These are phyloP conservation scores for Lactarius quietus DNA, from an alignment of 768 basidiomycete genomes.

Conservation along the genomic window DNA sequence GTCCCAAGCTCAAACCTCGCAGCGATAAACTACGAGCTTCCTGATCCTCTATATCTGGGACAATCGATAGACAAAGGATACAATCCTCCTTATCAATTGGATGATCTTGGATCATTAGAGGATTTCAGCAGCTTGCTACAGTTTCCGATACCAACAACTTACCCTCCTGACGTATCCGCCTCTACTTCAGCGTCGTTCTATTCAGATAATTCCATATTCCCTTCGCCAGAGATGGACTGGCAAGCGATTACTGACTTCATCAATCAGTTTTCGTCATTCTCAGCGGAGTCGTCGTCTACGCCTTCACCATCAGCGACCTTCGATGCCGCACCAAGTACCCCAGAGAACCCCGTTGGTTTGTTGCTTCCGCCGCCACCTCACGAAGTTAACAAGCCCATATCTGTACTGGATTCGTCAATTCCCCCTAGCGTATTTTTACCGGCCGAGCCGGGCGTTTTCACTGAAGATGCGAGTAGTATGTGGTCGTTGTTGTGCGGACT, in stretches of 20 bases:
- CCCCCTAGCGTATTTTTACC: constrained; percentile 10
- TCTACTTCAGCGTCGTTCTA: not conserved
- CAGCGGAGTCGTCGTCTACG: not conserved
- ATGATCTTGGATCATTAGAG: not conserved
- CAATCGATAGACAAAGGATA: not conserved
- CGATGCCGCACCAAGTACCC: not conserved
- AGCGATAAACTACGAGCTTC: not conserved
- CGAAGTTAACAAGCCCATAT: not conserved
- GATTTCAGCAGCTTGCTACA: not conserved
- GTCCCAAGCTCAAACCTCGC: constrained; percentile 7
- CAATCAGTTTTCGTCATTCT: not conserved
- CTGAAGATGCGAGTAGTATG: not conserved
- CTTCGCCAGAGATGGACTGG: not conserved
- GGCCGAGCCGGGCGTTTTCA: not conserved
- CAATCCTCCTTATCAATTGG: not conserved
- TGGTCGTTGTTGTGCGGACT: not conserved
- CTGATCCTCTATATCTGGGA: not conserved
- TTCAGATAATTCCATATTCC: not conserved
- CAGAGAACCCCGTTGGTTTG: not conserved
- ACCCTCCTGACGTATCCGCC: not conserved
- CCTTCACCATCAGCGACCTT: not conserved
- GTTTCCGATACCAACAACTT: not conserved
- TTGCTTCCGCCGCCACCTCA: not conserved
- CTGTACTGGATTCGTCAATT: not conserved
- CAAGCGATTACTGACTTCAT: not conserved